Conservation (phyloP, 2,329 filamentous ascomycete species). For the Scleromitrula shiraiana region DNA sequence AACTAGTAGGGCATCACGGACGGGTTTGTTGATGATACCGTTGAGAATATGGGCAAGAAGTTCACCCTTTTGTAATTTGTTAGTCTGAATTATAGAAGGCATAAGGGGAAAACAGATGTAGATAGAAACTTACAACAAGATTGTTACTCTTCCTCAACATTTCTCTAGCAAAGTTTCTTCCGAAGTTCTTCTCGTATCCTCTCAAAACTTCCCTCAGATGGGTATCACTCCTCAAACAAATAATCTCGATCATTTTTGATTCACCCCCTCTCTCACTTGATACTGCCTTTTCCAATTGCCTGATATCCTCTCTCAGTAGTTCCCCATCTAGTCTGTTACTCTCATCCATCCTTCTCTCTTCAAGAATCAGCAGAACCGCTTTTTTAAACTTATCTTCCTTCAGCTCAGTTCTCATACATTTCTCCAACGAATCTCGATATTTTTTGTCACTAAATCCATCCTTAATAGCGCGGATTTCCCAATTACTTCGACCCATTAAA, state of each 20-base stretch:
- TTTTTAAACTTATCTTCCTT: slow-evolving; percentile 95
- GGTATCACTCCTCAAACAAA: slow-evolving; percentile 69
- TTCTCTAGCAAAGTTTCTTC: slow-evolving; percentile 77
- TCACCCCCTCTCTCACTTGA: slow-evolving; percentile 75
- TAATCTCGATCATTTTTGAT: slow-evolving; percentile 76
- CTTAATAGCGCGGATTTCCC: slow-evolving; percentile 83
- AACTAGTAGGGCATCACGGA: slow-evolving; percentile 83
- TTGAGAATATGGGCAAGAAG: slow-evolving; percentile 92
- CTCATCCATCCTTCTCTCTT: slow-evolving; percentile 79
- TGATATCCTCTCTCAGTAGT: slow-evolving; percentile 63
- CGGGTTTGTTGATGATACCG: slow-evolving; percentile 90
- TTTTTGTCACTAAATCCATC: slow-evolving; percentile 85
- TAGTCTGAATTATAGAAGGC: background rate
- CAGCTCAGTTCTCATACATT: slow-evolving; percentile 87
- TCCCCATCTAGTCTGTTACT: slow-evolving; percentile 29
- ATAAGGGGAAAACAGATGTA: background rate
- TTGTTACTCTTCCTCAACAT: slow-evolving; percentile 86
- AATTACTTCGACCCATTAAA: slow-evolving; percentile 81
- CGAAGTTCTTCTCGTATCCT: slow-evolving; percentile 65
- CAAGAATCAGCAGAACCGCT: slow-evolving; percentile 74
- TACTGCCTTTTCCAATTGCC: slow-evolving; percentile 59
- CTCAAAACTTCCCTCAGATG: slow-evolving; percentile 76
- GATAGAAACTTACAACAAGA: slow-evolving; percentile 65
- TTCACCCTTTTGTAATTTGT: slow-evolving; percentile 59
- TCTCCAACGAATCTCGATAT: slow-evolving; percentile 70